Evolutionary conservation across 768 basidiomycete genomes (phyloP).

Genomic region (Tubosaeta sp.): DNA sequence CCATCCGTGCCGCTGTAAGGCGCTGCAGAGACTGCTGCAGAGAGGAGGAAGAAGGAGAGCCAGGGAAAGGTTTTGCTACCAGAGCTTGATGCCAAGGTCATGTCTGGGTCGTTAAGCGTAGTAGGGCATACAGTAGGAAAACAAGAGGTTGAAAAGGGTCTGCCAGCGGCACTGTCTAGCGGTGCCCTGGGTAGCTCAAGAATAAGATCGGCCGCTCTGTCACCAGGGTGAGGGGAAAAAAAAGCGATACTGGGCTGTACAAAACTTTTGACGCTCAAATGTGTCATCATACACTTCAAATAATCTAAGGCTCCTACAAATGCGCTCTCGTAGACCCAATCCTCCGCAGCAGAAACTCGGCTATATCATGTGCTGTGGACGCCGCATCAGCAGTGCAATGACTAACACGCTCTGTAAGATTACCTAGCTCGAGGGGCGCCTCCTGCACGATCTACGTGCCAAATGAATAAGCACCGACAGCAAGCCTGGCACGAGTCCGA

Average conservation of each 20-base stretch:
- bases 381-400: not conserved
- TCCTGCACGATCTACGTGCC: constrained; percentile 25
- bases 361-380: constrained; percentile 22
- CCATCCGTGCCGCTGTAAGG: not conserved
- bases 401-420: not conserved
- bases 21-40: constrained; percentile 4
- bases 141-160: constrained; percentile 6
- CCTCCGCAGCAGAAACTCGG: constrained; percentile 20
- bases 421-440: constrained; percentile 29
- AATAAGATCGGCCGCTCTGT: not conserved
- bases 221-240: not conserved
- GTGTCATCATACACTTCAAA: not conserved
- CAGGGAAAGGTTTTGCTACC: constrained; percentile 6
- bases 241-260: constrained; percentile 2
- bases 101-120: not conserved
- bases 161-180: constrained; percentile 4
- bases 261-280: not conserved
- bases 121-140: not conserved
- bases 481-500: not conserved
- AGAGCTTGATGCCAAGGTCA: constrained; percentile 1
- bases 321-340: constrained; percentile 6
- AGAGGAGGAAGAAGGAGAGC: not conserved
- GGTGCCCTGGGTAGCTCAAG: constrained; percentile 4
- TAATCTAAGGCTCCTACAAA: not conserved
- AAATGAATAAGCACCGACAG: not conserved